Evolutionary conservation across 768 basidiomycete genomes (phyloP).

Genomic region (Mycena galopus): DNA sequence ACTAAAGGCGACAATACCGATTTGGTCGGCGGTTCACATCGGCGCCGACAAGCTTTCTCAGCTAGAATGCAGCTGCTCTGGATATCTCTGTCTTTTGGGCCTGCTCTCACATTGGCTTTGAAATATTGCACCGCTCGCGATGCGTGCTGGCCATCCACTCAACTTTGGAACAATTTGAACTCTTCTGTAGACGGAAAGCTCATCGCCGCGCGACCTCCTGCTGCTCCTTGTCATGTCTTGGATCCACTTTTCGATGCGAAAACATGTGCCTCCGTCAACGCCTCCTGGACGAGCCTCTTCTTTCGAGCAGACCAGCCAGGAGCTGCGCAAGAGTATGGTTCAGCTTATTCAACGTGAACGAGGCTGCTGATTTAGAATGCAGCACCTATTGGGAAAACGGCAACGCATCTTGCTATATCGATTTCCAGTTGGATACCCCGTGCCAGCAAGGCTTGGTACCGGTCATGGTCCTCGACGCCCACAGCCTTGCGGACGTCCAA

Average conservation of each 20-base stretch:
- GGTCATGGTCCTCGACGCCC: constrained; percentile 39
- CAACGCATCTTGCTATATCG: constrained; percentile 40
- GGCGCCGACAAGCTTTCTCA: background rate
- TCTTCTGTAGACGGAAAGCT: constrained; percentile 15
- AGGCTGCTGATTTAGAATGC: background rate
- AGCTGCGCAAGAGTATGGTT: constrained; percentile 19
- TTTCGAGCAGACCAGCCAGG: constrained; percentile 23
- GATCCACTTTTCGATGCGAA: constrained; percentile 18
- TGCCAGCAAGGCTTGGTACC: constrained; percentile 42
- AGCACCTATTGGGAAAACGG: constrained; percentile 32
- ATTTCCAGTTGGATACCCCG: constrained; percentile 43
- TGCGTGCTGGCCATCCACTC: constrained; percentile 21
- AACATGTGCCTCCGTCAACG: constrained; percentile 21
- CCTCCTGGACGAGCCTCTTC: constrained; percentile 21
- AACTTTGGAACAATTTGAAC: constrained; percentile 18
- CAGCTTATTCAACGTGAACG: background rate
- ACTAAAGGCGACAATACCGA: no score
- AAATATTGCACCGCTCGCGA: constrained; percentile 20
- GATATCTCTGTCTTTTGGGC: background rate
- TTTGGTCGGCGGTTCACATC: no score
- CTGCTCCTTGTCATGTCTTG: constrained; percentile 19
- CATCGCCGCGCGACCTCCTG: constrained; percentile 18
- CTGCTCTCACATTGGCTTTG: background rate
- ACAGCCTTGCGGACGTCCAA: constrained; percentile 37
- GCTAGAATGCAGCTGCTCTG: background rate